These are phyloP conservation scores for Verbascum thapsus DNA, from an alignment of 257 asterid genomes.

Conservation along the genomic window DNA sequence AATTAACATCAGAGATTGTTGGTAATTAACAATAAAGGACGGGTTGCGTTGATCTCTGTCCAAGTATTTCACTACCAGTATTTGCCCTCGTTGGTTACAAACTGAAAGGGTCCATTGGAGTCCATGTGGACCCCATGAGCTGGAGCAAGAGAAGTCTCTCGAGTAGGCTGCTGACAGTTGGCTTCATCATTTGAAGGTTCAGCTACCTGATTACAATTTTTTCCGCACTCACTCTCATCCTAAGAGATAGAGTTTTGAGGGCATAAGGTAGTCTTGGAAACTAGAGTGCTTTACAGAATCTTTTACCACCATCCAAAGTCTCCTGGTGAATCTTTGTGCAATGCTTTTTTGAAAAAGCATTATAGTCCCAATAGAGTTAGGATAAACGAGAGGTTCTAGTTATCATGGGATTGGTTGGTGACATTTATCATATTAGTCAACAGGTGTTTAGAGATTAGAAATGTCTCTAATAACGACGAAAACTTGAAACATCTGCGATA, in stretches of 20 bases:
- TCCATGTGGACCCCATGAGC: slow-evolving; percentile 61
- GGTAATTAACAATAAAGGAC: too few relatives aligned
- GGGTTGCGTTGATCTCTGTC: slow-evolving; percentile 42
- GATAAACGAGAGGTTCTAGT: slow-evolving; percentile 28
- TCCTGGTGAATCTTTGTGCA: slow-evolving; percentile 44
- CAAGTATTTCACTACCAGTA: slow-evolving; percentile 64
- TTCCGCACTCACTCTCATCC: slow-evolving; percentile 52
- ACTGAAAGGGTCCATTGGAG: slow-evolving; percentile 56
- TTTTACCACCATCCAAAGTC: slow-evolving; percentile 18
- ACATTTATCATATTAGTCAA: slow-evolving; percentile 28
- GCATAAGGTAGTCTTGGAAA: slow-evolving; percentile 26
- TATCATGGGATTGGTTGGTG: slow-evolving; percentile 29
- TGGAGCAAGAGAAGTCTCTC: slow-evolving; percentile 63
- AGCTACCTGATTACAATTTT: slow-evolving; percentile 66
- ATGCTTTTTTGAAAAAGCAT: slow-evolving; percentile 24
- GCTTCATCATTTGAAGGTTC: slow-evolving; percentile 56
- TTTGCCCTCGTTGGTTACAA: slow-evolving; percentile 83
- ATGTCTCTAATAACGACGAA: slow-evolving; percentile 33
- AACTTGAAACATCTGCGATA: slow-evolving; percentile 29
- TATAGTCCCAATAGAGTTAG: slow-evolving; percentile 33
- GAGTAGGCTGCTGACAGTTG: slow-evolving; percentile 63
- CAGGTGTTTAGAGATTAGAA: slow-evolving; percentile 22
- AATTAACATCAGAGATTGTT: too few relatives aligned
- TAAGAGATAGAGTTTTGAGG: slow-evolving; percentile 36
- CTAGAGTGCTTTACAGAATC: slow-evolving; percentile 24